phyloP scores from a whole-genome alignment of 2,329 filamentous ascomycete genomes.

The Aspergillus sp. region DNA sequence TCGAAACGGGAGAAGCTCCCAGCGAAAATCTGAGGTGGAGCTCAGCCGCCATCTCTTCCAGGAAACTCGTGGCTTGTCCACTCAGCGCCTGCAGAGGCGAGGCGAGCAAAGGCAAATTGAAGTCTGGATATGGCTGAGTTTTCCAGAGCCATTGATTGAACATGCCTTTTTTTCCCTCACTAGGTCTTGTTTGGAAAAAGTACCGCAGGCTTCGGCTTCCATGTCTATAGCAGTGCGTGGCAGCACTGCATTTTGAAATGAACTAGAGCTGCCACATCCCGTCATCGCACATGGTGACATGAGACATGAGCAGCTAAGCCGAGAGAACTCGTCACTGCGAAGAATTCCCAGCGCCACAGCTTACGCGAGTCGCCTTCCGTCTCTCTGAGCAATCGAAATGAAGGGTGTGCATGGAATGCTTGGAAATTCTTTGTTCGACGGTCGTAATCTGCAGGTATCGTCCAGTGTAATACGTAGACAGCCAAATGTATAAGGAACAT shows the following conservation, averaged over 20 bases:
- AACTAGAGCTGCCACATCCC: constrained; percentile 11
- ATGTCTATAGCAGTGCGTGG: constrained; percentile 21
- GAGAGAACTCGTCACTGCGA: no score
- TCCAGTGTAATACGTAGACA: no score
- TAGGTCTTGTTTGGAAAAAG: neutral
- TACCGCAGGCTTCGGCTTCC: neutral
- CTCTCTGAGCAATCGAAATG: constrained; percentile 1
- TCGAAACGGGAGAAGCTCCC: constrained; percentile 40
- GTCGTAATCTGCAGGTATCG: no score
- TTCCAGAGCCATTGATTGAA: neutral
- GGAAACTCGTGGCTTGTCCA: no score
- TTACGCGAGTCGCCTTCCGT: neutral
- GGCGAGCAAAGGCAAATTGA: neutral
- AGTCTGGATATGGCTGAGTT: neutral
- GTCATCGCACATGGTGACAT: neutral
- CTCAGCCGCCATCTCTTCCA: constrained; percentile 19
- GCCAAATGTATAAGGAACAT: no score
- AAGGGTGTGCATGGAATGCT: constrained; percentile 10
- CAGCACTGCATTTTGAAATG: constrained; percentile 13
- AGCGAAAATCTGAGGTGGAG: constrained; percentile 34
- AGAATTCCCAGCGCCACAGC: no score
- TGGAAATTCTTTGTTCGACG: constrained; percentile 3
- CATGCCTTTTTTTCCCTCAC: neutral
- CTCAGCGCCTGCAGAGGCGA: neutral
- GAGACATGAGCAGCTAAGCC: no score